Evolutionary conservation across 768 basidiomycete genomes (phyloP), one percentile per base, ranked within the genome.

Genomic region (Antrodiella citrinella): DNA sequence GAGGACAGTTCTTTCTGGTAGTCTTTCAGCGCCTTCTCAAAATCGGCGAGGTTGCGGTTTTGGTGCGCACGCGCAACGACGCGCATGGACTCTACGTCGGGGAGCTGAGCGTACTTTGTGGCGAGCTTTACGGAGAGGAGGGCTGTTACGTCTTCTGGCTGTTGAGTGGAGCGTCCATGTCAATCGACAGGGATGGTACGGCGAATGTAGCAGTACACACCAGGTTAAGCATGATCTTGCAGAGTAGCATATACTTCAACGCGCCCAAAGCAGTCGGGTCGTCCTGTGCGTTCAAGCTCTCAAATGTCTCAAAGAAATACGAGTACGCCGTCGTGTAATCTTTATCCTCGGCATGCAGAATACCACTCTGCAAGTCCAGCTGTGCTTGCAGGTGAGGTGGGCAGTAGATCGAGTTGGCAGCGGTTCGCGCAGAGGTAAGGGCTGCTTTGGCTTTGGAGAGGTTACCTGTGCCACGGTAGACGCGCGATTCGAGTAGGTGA

Each of bases 231-330:
- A 99, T 99, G 63, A 99, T 85, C 65, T 99, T 98, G 68, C 96
- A 99, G 42, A 97, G 67, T 13, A 97, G 75, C 95, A 98, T 96
- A 67, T 99, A 98, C 68, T 99, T 98, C 56, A 99, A 72, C 3
- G 92, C 92, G 1, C 77, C 80, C 18, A 96, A 72, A 0, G 92
- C 91, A 30, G 67, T 60, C 0, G 69, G 66, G 50, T 70, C 74
- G 39, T 91, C 92, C 51, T 91, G 86, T 1, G 81, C 65, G 39
- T 81, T 80, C 56, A 92, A 72, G 47, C 84, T 92, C 68, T 99
- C 96, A 55, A 98, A 97, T 2, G 92, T 84, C 68, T 98, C 95
- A 58, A 90, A 92, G 69, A 97, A 98, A 70, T 98, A 99, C 0
- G 90, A 92, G 67, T 96, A 96, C 19, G 84, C 95, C 0, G 95